Base-by-base conservation (phyloP, 225 moss, liverwort and hornwort genomes). In the Ulota crispa region DNA sequence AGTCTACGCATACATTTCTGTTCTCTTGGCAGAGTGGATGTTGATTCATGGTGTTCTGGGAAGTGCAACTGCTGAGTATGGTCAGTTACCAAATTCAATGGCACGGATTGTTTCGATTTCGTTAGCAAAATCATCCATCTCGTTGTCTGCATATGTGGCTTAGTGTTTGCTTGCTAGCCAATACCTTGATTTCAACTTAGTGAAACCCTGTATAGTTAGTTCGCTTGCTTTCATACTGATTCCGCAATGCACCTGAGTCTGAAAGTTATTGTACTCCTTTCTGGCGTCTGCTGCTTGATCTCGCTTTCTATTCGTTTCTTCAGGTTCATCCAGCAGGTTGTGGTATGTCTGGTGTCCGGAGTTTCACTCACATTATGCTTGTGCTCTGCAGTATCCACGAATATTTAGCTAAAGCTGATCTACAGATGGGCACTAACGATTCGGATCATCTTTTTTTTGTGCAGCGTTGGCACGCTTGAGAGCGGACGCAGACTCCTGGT, bases 241-340 rank as follows among this genome's bases (percentile, higher is more conserved):
- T 76, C 53, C 32, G 57, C 15, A 39, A 34, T 63, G 32, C 36
- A 78, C 43, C 63, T 79, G 68, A 50, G 36, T 68, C 18, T 73
- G 75, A 54, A 73, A 56, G 73, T 3, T 20, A 21, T 4, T 34
- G 24, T 61, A 18, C 41, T 61, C 19, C 39, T 65, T 78, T 36
- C 21, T 43, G 62, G 61, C 20, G 68, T 54, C 30, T 75, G 39
- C 47, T 77, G 45, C 47, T 56, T 73, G 45, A 78, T n/a, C 19
- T 7, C 18, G 27, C 18, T 24, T 11, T 73, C 62, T 24, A 2
- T 76, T 23, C 28, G 42, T 69, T 57, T 65, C 24, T 47, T 57
- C 78, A 87, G 87, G 78, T 78, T 19, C 41, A 62, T 68, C 1
- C 19, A 34, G 66, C 30, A 30, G 73, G 79, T 71, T 5, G 56